Percentiles rank a stretch among this genome's conserved stretches.
Conservation (phyloP, 2,329 filamentous ascomycete species). For the Colletotrichum falcatum region DNA sequence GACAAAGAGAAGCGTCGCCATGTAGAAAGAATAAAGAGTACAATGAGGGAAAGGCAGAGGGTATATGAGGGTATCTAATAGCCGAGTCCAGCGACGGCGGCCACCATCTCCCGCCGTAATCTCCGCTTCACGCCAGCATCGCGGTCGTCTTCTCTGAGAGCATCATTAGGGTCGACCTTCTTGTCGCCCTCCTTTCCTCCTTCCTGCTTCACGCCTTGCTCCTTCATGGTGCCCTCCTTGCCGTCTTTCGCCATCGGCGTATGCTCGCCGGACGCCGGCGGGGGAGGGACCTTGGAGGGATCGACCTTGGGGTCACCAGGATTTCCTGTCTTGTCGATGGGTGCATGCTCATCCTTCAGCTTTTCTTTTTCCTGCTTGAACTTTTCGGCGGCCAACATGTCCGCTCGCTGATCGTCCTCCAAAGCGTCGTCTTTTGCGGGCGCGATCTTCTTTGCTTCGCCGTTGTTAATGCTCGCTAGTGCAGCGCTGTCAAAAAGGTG, state of each 20-base stretch:
- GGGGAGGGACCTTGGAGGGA: constrained; percentile 20
- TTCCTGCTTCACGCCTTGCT: too few relatives aligned
- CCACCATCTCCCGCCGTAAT: constrained; percentile 32
- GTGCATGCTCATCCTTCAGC: constrained; percentile 32
- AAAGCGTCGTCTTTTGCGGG: constrained; percentile 32
- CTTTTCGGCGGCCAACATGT: constrained; percentile 29
- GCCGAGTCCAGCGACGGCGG: constrained; percentile 36
- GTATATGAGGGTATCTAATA: constrained; percentile 23
- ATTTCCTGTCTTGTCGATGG: constrained; percentile 28
- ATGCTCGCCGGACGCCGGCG: not conserved
- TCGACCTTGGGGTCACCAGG: constrained; percentile 35
- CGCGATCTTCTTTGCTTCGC: constrained; percentile 31
- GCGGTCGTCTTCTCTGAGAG: constrained; percentile 32
- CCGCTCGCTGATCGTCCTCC: constrained; percentile 39
- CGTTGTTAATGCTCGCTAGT: constrained; percentile 25
- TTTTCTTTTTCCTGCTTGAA: constrained; percentile 28
- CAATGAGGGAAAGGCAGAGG: constrained; percentile 1
- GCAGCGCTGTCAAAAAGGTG: constrained; percentile 38
- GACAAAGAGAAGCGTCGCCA: not conserved
- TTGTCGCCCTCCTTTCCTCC: constrained; percentile 26
- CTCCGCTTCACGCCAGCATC: constrained; percentile 28
- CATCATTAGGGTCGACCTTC: constrained; percentile 40
- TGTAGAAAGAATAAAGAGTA: constrained; percentile 5
- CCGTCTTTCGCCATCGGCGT: constrained; percentile 7
- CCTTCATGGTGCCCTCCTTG: constrained; percentile 11